Base-by-base conservation (phyloP, 2,329 filamentous ascomycete species). In the Alternaria longipes region DNA sequence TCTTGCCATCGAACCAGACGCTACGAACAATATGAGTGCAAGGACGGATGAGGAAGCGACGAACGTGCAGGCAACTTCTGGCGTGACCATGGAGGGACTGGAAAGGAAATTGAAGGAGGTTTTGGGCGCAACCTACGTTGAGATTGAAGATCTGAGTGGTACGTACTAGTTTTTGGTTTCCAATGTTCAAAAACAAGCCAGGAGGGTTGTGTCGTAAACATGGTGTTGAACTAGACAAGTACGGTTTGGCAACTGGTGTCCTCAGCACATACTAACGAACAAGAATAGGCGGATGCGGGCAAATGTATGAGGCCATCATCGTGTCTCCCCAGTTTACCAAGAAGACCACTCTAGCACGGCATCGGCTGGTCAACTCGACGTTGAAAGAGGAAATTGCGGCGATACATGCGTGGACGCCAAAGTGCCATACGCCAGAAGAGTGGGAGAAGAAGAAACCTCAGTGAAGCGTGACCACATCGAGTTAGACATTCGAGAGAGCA, bases 351-450 rank as follows among this genome's bases (percentile, higher is more conserved):
- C 87, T 97, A 59, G 93, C 93, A 76, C 87, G 94, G 59, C 92
- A 97, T 80, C 89, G 94, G 44, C 85, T 96, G 64, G 93, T 97
- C 70, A 97, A 97, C 80, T 86, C 86, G 16, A 89, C 89, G 5
- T 84, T 97, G 71, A 94, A 93, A 82, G 87, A 90, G 47, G 93
- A 97, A 81, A 97, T 97, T 77, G 91, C 92, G 16, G 87, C 87
- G 66, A 97, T 97, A 71, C 94, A 97, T 82, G 94, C 94, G 40
- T 97, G 94, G 94, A 96, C 92, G 57, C 92, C 93, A 28, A 96
- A 93, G 81, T 97, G 94, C 79, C 91, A 93, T 82, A 97, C 94
- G 8, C 92, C 92, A 0, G 92, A 93, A 73, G 92, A 97, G 82
- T 97, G 91, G 89, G 87, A 92, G 81, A 89, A 87, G 79, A 86